Conservation (phyloP, 73 alveolate genomes). For the Tetrahymena malaccensis region DNA sequence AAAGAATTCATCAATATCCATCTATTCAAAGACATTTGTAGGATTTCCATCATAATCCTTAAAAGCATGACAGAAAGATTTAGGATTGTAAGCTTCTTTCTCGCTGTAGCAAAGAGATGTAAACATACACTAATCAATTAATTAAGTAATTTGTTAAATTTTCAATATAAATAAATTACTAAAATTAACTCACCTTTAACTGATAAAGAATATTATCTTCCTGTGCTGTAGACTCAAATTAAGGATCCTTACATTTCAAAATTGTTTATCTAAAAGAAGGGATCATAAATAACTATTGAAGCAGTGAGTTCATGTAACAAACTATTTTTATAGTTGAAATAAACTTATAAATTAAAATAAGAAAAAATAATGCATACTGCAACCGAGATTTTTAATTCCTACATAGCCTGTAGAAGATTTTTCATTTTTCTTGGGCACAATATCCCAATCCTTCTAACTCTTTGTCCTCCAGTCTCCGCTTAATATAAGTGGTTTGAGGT, state of each 20-base stretch:
- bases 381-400: slow-evolving; percentile 43
- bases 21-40: slow-evolving; percentile 52
- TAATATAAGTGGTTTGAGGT: not conserved
- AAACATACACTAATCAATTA: not conserved
- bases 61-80: slow-evolving; percentile 82
- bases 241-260: slow-evolving; percentile 6
- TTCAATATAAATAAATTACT: not conserved
- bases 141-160: not conserved
- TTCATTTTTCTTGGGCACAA: slow-evolving; percentile 20
- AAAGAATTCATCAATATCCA: slow-evolving; percentile 67
- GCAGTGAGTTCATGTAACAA: slow-evolving; percentile 30
- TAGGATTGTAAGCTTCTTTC: slow-evolving; percentile 69
- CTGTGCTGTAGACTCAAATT: not conserved
- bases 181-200: not conserved
- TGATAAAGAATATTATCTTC: slow-evolving; percentile 30
- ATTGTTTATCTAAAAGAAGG: slow-evolving; percentile 42
- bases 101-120: slow-evolving; percentile 49
- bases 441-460: slow-evolving; percentile 25
- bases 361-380: not conserved
- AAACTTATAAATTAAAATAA: too few species aligned
- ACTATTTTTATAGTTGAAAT: not conserved
- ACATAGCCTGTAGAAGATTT: slow-evolving; percentile 51
- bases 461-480: slow-evolving; percentile 32
- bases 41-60: slow-evolving; percentile 83
- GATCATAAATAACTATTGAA: slow-evolving; percentile 17